Evolutionary conservation across 1,284 basidiomycete species (phyloP), one percentile per base, ranked within the genome.

Genomic region (Cutaneotrichosporon sp.): DNA sequence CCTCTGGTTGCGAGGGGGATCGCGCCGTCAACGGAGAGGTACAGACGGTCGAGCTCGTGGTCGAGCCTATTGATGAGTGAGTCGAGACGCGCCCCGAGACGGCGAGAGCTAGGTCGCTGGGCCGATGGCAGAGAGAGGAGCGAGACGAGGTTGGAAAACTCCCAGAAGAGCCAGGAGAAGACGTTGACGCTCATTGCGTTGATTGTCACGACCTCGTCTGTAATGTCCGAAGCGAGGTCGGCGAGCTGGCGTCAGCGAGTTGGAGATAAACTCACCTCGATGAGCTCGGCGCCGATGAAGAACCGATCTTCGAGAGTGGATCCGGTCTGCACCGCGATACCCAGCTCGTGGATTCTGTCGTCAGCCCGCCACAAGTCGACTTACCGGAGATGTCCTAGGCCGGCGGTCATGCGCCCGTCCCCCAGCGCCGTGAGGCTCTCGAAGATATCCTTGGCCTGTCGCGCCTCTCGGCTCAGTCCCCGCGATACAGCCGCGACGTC

Each of bases 161-260:
- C 75, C 73, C 73, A 76, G 63, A 77, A 73, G 4, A 79, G 70
- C 76, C 76, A 78, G 21, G 70, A 71, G 61, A 79, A 79, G 3
- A 73, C 70, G 60, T 71, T 75, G 22, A 78, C 74, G 47, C 72
- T 75, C 65, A 73, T 72, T 11, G 74, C 71, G 59, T 78, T 75
- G 63, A 77, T 77, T 26, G 65, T 64, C 10, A 71, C 65, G 6
- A 80, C 61, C 56, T 77, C 74, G 65, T 80, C 76, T 0, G 72
- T 70, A 18, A 80, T 63, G 53, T 74, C 72, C 6, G 70, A 65
- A 4, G 75, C 72, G n/a, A 74, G 60, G 61, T 77, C 71, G 5
- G 76, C 75, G 11, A 80, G 74, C 76, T 78, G 60, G 11, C 9
- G 57, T 70, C 62, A 73, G 65, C 55, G 5, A 21, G 7, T 51